Conservation (phyloP, 2,329 filamentous ascomycete species). For the Knufia petricola region DNA sequence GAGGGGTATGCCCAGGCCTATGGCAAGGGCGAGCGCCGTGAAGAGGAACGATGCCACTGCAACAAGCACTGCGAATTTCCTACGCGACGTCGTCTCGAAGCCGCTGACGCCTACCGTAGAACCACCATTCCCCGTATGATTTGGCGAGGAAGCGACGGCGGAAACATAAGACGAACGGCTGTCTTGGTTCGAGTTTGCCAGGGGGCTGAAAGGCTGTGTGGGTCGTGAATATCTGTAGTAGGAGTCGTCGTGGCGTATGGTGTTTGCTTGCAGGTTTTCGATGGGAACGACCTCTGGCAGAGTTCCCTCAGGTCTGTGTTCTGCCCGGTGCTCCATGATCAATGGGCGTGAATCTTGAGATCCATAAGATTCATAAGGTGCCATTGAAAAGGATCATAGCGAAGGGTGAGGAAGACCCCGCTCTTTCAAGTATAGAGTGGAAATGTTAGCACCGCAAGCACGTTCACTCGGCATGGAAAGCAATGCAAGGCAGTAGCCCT, state of each 20-base stretch:
- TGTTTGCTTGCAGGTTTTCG: neutral
- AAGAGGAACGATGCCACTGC: neutral
- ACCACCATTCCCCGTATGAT: neutral
- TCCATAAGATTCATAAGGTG: neutral
- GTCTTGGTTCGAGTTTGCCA: neutral
- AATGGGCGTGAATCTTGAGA: conserved; percentile 1
- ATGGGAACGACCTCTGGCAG: neutral
- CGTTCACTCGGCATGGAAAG: too few relatives aligned
- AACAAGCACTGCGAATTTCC: neutral
- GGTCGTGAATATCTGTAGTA: neutral
- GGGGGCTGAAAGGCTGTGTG: neutral
- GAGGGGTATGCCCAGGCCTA: neutral
- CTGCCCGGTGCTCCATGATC: neutral
- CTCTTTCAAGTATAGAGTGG: conserved; percentile 1
- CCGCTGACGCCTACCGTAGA: neutral
- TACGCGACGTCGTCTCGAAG: neutral
- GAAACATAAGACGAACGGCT: neutral
- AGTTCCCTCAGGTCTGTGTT: neutral
- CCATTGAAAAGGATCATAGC: neutral
- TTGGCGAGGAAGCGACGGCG: neutral
- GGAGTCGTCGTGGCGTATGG: neutral
- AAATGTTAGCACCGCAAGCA: too few relatives aligned
- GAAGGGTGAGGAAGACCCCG: neutral
- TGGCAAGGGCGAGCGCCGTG: neutral
- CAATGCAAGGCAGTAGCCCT: too few relatives aligned